A percentile compares a stretch with the other conserved stretches of the same genome.
Conservation (phyloP, 805 yeast species). For the Cyberlindnera samutprakarnensis region DNA sequence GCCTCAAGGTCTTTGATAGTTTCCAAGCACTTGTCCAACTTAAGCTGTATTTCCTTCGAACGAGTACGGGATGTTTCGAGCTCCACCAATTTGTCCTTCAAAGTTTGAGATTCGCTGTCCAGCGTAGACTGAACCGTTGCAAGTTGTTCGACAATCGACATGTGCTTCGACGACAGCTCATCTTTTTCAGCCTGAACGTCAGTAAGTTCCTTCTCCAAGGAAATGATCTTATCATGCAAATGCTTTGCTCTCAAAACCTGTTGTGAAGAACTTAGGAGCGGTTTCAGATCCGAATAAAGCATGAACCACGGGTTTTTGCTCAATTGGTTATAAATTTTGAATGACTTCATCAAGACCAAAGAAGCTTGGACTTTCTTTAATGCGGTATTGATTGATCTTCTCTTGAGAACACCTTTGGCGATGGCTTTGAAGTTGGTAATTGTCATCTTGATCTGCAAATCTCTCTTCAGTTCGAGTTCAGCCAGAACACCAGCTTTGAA, state of each 20-base stretch:
- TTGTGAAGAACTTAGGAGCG: constrained; percentile 59
- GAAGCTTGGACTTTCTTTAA: constrained; percentile 66
- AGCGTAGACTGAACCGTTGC: constrained; percentile 25
- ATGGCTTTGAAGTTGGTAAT: constrained; percentile 57
- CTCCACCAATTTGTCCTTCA: constrained; percentile 40
- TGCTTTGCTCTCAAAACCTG: constrained; percentile 52
- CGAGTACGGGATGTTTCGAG: constrained; percentile 35
- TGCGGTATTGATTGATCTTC: constrained; percentile 38
- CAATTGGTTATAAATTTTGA: constrained; percentile 42
- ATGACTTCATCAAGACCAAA: constrained; percentile 54
- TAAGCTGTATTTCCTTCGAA: constrained; percentile 26
- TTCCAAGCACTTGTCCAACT: constrained; percentile 18
- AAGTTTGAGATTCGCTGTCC: constrained; percentile 32
- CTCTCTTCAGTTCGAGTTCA: constrained; percentile 72
- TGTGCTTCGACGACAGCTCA: constrained; percentile 22
- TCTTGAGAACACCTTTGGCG: constrained; percentile 54
- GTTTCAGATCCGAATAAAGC: constrained; percentile 63
- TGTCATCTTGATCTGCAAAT: constrained; percentile 46
- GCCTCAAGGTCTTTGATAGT: constrained; percentile 18
- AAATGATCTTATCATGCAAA: constrained; percentile 47
- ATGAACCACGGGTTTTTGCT: constrained; percentile 72
- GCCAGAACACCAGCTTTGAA: constrained; percentile 97
- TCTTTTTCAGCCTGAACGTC: constrained; percentile 27
- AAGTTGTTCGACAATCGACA: constrained; percentile 23
- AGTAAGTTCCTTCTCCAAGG: constrained; percentile 39